phyloP scores from a whole-genome alignment of 495 filamentous ascomycete genomes.

The Tuber melanosporum region DNA sequence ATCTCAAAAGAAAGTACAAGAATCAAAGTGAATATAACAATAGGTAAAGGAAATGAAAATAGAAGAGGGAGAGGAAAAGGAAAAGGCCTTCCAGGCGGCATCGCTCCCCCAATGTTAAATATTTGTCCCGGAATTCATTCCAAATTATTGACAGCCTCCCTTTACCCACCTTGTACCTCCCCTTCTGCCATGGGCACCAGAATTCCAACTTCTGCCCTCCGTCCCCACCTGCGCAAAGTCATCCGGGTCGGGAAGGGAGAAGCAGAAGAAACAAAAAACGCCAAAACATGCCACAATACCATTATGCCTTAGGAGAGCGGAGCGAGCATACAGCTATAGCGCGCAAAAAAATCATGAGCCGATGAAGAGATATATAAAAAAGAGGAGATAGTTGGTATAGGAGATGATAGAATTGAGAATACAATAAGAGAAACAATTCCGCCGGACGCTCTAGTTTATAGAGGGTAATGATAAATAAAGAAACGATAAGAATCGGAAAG shows the following conservation, averaged over 20 bases:
- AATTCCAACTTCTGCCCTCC: neutral
- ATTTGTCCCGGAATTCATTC: neutral
- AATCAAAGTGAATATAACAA: neutral
- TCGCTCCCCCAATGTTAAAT: neutral
- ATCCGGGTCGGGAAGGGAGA: neutral
- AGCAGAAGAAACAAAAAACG: neutral
- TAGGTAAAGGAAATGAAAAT: neutral
- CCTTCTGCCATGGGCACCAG: neutral
- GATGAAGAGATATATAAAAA: neutral
- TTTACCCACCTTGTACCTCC: neutral
- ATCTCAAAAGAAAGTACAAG: neutral
- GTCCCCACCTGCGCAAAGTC: neutral
- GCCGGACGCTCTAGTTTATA: neutral
- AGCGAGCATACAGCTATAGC: neutral
- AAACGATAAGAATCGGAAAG: neutral
- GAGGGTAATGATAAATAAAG: neutral
- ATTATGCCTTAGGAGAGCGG: neutral
- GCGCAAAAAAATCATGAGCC: neutral
- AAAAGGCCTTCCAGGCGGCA: neutral
- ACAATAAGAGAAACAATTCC: neutral
- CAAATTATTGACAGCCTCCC: neutral
- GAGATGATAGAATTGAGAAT: neutral
- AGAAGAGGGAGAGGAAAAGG: neutral
- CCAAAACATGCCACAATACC: neutral
- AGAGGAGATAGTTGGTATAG: neutral